Evolutionary conservation across 495 filamentous ascomycete genomes (phyloP), one percentile per base, ranked within the genome.

Genomic region (Lepidopterella palustris): DNA sequence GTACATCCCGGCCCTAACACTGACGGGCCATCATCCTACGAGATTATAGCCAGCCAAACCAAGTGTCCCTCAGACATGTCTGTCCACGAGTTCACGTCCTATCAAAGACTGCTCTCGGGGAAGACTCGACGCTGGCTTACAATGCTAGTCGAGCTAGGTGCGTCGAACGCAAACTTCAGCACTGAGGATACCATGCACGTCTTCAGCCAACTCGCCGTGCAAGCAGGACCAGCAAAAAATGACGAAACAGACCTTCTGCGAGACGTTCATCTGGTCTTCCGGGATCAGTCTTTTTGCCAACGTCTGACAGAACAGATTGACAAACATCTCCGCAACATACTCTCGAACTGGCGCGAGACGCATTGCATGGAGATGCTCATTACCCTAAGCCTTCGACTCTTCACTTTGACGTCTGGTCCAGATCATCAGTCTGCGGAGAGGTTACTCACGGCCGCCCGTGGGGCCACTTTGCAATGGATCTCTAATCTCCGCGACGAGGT

Each of bases 91-190:
- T 84, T 77, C 45, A 72, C 71, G 53, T 68, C 77, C 10, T 81
- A 73, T 61, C 79, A 82, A 55, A 72, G 64, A 4, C 64, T 84
- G 2, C 47, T 75, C 1, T 71, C 76, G 3, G 80, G 80, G 0
- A 72, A 68, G 15, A 55, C 59, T 13, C 70, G 77, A 0, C 74
- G 78, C 5, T 83, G 79, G 81, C 63, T 71, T 0, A 69, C 72
- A 5, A 71, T 83, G 4, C 55, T 82, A 2, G 64, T 76, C 0
- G 81, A 84, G 60, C 68, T 83, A 45, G 77, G 72, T 0, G 77
- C 79, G 0, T 72, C 74, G 0, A 82, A 82, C 53, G 45, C 82
- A 10, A 82, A 82, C 47, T 79, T 83, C 45, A 76, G 77, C 49
- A 74, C 66, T 9, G 79, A 82, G 40, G 71, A 68, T 3, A 77